Evolutionary conservation across 805 yeast species (phyloP).

Genomic region (Candida ascalaphidarum): DNA sequence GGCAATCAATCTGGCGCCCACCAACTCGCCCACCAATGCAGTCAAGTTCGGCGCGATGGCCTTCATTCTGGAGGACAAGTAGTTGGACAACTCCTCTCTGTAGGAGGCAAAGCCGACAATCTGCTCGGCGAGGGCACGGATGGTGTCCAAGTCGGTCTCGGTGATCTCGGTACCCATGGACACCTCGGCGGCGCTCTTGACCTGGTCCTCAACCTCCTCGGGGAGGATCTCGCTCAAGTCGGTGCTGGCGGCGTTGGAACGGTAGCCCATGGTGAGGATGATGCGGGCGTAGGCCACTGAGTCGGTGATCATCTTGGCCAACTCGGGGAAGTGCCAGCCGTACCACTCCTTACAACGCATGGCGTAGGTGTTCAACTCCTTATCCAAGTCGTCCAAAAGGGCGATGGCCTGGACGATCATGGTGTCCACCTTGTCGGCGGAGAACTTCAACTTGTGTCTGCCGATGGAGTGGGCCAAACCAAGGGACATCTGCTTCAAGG

Average conservation of each 20-base stretch:
- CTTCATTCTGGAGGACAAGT: constrained; percentile 90
- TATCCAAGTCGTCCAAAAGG: constrained; percentile 90
- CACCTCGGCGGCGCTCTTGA: constrained; percentile 94
- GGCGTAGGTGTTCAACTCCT: constrained; percentile 95
- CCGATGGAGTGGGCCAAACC: constrained; percentile 99
- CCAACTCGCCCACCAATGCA: constrained; percentile 92
- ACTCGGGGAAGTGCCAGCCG: constrained; percentile 99
- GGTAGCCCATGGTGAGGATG: constrained; percentile 86
- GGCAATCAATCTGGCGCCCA: constrained; percentile 96
- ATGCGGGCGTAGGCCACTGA: constrained; percentile 95
- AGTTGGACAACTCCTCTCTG: constrained; percentile 92
- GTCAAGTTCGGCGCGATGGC: constrained; percentile 98
- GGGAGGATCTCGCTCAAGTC: constrained; percentile 55
- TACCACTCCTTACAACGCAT: constrained; percentile 99
- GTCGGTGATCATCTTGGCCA: constrained; percentile 94
- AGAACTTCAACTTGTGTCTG: constrained; percentile 94
- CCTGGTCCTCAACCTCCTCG: constrained; percentile 43
- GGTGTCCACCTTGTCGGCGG: constrained; percentile 97
- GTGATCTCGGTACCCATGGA: constrained; percentile 99
- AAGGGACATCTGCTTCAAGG: constrained; percentile 87
- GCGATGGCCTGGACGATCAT: constrained; percentile 99
- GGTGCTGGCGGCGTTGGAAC: constrained; percentile 84
- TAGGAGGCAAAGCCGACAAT: constrained; percentile 93
- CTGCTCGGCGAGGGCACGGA: constrained; percentile 87
- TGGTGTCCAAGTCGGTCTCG: constrained; percentile 78